phyloP scores from a whole-genome alignment of 176 grass and related monocot genomes.

The Ensete glaucum region DNA sequence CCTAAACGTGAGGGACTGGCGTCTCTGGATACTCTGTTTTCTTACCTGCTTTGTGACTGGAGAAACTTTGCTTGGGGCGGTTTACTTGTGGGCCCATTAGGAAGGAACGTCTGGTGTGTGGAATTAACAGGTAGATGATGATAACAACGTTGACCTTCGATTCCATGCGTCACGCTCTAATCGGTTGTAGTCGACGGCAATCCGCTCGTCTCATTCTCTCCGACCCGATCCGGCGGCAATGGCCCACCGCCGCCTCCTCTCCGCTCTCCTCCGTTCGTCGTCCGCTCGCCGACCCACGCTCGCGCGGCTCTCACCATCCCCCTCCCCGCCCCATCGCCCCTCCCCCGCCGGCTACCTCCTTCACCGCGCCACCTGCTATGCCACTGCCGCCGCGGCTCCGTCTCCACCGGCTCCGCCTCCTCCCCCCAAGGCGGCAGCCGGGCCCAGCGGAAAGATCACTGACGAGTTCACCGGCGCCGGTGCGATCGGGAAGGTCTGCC shows the following conservation, averaged over 20 bases:
- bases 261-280: constrained; percentile 30
- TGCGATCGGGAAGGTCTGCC: constrained; percentile 51
- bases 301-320: constrained; percentile 29
- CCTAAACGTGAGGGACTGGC: too few species aligned
- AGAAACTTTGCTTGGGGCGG: too few species aligned
- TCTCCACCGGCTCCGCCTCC: constrained; percentile 26
- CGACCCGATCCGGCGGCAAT: constrained; percentile 33
- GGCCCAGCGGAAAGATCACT: constrained; percentile 19
- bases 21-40: too few species aligned
- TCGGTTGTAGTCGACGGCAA: too few species aligned
- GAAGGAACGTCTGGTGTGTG: fast-evolving
- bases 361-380: constrained; percentile 33
- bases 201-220: neutral
- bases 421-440: neutral
- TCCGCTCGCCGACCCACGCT: constrained; percentile 17
- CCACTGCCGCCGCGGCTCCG: constrained; percentile 47
- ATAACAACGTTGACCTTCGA: too few species aligned
- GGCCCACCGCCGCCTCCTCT: constrained; percentile 65
- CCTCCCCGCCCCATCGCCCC: constrained; percentile 31
- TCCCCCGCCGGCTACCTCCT: constrained; percentile 52
- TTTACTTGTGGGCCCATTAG: too few species aligned
- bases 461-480: constrained; percentile 31
- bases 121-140: too few species aligned
- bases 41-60: too few species aligned
- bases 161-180: too few species aligned